Conservation (phyloP, 768 basidiomycete genomes). For the Suillus cothurnatus region DNA sequence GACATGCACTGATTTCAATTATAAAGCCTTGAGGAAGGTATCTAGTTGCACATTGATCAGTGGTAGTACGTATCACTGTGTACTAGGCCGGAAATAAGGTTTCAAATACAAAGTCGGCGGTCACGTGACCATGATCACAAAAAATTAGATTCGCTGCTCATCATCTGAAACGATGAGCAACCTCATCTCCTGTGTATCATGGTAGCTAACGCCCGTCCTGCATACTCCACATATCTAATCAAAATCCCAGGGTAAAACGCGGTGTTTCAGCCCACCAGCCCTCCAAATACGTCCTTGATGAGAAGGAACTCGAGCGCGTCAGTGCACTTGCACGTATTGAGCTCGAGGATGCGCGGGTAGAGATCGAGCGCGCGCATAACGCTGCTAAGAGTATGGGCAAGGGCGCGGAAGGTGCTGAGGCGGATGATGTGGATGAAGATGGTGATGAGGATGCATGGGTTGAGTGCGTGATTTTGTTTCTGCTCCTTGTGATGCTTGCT, state of each 20-base stretch:
- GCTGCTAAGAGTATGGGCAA: constrained; percentile 72
- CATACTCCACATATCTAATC: constrained; percentile 3
- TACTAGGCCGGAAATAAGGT: too few species aligned
- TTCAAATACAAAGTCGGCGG: too few species aligned
- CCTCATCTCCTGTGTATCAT: constrained; percentile 73
- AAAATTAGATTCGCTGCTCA: background rate
- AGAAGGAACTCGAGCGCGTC: constrained; percentile 86
- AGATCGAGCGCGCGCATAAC: constrained; percentile 80
- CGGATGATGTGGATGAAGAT: constrained; percentile 53
- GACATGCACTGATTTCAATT: too few species aligned
- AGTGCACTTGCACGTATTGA: constrained; percentile 85
- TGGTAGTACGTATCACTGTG: too few species aligned
- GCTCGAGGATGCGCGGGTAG: constrained; percentile 86
- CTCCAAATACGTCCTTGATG: constrained; percentile 86
- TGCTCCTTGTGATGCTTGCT: constrained; percentile 17
- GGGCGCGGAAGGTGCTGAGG: constrained; percentile 66
- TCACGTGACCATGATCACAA: background rate
- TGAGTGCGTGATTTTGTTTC: constrained; percentile 64
- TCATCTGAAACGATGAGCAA: constrained; percentile 54
- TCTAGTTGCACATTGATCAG: too few species aligned
- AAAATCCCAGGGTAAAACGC: constrained; percentile 64
- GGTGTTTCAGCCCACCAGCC: constrained; percentile 79
- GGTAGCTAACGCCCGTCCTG: constrained; percentile 33
- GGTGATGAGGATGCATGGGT: constrained; percentile 71
- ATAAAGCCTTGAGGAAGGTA: too few species aligned